These are phyloP conservation scores for Collybia mongolica DNA, from an alignment of 768 basidiomycete genomes.

Conservation along the genomic window DNA sequence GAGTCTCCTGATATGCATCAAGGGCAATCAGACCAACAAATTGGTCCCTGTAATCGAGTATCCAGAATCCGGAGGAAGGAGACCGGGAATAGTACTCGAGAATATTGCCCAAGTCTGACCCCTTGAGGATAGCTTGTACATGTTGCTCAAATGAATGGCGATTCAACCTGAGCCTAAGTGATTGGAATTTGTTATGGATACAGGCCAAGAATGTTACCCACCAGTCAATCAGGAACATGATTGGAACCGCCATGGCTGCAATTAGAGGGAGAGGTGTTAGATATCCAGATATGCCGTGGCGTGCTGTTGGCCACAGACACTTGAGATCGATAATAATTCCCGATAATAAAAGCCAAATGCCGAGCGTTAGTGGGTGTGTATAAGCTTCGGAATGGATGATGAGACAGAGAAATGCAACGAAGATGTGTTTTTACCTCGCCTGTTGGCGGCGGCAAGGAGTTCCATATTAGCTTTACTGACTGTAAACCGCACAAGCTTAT, in stretches of 20 bases:
- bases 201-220: conserved; percentile 23
- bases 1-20: conserved; percentile 53
- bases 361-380: conserved; percentile 55
- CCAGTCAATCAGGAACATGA: conserved; percentile 75
- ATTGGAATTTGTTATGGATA: not conserved
- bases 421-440: conserved; percentile 38
- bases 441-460: conserved; percentile 65
- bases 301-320: conserved; percentile 64
- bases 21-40: conserved; percentile 71
- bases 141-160: conserved; percentile 64
- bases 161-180: conserved; percentile 53
- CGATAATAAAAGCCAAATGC: conserved; percentile 61
- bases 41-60: conserved; percentile 56
- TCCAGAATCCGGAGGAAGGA: conserved; percentile 66
- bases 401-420: not conserved
- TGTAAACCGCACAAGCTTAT: conserved; percentile 60
- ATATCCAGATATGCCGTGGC: conserved; percentile 46
- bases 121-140: conserved; percentile 49
- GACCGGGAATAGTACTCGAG: conserved; percentile 55
- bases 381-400: conserved; percentile 37
- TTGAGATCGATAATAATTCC: conserved; percentile 56
- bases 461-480: conserved; percentile 69
- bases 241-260: conserved; percentile 57
- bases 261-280: conserved; percentile 65
- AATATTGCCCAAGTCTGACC: conserved; percentile 55